Conservation (phyloP, 371 early-diverging fungal species). For the Mucor irregularis region DNA sequence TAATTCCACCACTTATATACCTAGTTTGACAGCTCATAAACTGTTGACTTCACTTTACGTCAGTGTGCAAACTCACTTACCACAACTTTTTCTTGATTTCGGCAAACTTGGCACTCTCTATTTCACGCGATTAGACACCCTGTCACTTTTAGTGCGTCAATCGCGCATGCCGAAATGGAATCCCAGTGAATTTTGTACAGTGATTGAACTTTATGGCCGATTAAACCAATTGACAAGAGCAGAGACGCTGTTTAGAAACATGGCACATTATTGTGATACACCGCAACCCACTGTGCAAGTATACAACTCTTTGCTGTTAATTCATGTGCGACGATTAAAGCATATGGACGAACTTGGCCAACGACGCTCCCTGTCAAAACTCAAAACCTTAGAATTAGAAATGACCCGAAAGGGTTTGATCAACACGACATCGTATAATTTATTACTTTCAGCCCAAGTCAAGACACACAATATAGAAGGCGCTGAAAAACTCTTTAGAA, state of each 20-base stretch:
- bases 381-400: slow-evolving; percentile 19
- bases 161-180: slow-evolving; percentile 13
- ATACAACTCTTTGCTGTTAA: slow-evolving; percentile 33
- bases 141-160: slow-evolving; percentile 18
- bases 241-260: slow-evolving; percentile 30
- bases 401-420: slow-evolving; percentile 19
- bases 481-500: slow-evolving; percentile 18
- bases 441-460: slow-evolving; percentile 27
- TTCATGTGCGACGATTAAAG: slow-evolving; percentile 30
- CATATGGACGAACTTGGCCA: slow-evolving; percentile 16
- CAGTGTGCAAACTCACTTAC: slow-evolving; percentile 11
- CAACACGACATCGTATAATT: slow-evolving; percentile 30
- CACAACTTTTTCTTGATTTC: slow-evolving; percentile 12
- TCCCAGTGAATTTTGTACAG: slow-evolving; percentile 20
- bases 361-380: slow-evolving; percentile 26
- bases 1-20: not conserved
- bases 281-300: slow-evolving; percentile 8
- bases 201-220: slow-evolving; percentile 31
- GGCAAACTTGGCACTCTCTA: slow-evolving; percentile 19
- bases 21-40: slow-evolving; percentile 17
- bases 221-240: slow-evolving; percentile 28
- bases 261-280: slow-evolving; percentile 18
- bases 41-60: slow-evolving; percentile 22
- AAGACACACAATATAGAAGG: slow-evolving; percentile 14
- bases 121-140: slow-evolving; percentile 19